Evolutionary conservation across 1,284 basidiomycete genomes (phyloP), one percentile per base, ranked within the genome.

Genomic region (Sanghuangporus weigelae): DNA sequence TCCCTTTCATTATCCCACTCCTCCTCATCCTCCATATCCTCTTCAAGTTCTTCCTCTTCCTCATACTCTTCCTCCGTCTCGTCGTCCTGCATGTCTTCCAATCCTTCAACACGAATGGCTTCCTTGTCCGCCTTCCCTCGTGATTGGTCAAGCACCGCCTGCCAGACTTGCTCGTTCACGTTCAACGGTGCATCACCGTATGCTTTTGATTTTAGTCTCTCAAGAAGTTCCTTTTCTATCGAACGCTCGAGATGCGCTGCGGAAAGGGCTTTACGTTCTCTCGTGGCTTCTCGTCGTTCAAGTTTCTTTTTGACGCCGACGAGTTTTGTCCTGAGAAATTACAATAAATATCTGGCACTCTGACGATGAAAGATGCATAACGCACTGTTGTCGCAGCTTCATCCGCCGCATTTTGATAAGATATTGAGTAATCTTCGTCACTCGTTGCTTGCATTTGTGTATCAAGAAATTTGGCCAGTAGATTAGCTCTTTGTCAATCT

Each of bases 401-500:
- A 98, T 78, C 49, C 93, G 86, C 64, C 97, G 84, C 92, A 99
- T 95, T 81, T 98, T 97, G 77, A 99, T 98, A 67, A 99, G 84
- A 73, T 98, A 99, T 76, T 99, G 97, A 0, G 96, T 99, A 70
- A 99, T 98, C 80, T 98, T 99, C 16, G 97, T 99, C 44, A 98
- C 84, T 58, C 97, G 86, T 78, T 99, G 97, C 81, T 99, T 99
- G 83, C 96, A 98, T 78, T 98, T 98, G 81, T 99, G 97, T 64
- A 95, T 92, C 62, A 89, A 89, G 75, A 97, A 99, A 71, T 95
- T 96, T 10, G 96, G 96, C 97, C 97, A 99, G 76, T 98, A 95
- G 53, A 95, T 84, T 68, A 99, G 84, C 73, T 98, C 94, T 67
- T 85, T 86, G 81, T 99, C 97, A 71, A 98, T 96, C 93, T 97